A percentile compares a stretch with the other conserved stretches of the same genome.
These are phyloP conservation scores for Kandelia obovata DNA, from an alignment of 345 rosid genomes.

Conservation along the genomic window DNA sequence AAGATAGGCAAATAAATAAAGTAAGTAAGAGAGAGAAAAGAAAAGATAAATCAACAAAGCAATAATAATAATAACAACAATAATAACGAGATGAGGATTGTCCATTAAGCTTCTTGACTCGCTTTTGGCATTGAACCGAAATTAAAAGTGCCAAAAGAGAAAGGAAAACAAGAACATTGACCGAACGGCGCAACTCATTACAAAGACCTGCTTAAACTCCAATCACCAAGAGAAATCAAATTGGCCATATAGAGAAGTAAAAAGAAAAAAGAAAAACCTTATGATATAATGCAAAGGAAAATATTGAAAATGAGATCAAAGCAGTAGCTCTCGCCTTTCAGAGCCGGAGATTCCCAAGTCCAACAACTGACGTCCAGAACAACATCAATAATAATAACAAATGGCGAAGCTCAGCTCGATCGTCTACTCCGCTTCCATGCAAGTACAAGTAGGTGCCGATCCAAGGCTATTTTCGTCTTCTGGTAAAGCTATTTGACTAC, in stretches of 20 bases:
- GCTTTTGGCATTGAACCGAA: conserved; percentile 26
- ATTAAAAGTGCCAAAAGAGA: conserved; percentile 15
- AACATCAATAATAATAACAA: no score
- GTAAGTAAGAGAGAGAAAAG: conserved; percentile 16
- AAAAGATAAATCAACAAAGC: no score
- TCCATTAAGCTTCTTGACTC: conserved; percentile 36
- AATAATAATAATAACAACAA: background rate
- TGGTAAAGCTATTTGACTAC: background rate
- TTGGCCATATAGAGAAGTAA: no score
- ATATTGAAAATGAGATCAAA: no score
- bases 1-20: background rate
- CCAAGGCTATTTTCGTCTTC: background rate
- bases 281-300: no score
- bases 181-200: background rate
- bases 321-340: no score
- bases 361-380: no score
- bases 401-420: background rate
- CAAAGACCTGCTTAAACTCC: no score
- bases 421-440: conserved; percentile 21
- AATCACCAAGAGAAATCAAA: no score
- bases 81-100: conserved; percentile 25
- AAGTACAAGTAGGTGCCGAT: background rate
- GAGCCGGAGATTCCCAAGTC: no score
- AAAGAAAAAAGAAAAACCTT: no score
- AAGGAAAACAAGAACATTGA: background rate